These are phyloP conservation scores for Cnidoscolus chayamansa DNA, from an alignment of 441 rosid genomes.

Conservation along the genomic window DNA sequence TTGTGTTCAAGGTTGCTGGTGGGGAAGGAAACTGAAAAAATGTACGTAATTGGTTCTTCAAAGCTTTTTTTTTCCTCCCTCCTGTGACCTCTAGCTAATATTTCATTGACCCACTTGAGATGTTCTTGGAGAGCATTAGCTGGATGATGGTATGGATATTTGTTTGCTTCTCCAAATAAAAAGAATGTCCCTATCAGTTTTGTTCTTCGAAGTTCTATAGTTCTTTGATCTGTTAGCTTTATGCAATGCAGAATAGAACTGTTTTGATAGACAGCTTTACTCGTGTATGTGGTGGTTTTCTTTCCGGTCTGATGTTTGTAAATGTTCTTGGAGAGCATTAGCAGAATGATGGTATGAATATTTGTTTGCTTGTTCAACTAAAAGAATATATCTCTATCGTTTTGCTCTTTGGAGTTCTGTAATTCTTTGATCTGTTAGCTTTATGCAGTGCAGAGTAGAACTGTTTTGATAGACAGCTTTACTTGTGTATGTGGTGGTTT, in stretches of 20 bases:
- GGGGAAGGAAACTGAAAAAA: not conserved
- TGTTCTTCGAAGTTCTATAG: not conserved
- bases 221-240: not conserved
- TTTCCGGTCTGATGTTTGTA: slow-evolving; percentile 6
- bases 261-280: slow-evolving; percentile 1
- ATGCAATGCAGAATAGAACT: slow-evolving; percentile 4
- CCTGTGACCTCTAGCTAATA: not conserved
- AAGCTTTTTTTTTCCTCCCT: not conserved
- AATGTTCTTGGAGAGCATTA: not conserved
- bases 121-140: not conserved
- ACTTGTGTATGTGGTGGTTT: slow-evolving; percentile 8
- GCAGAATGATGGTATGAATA: slow-evolving; percentile 6
- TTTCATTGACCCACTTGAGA: not conserved
- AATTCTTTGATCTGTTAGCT: not conserved
- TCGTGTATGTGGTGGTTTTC: slow-evolving; percentile 9
- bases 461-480: slow-evolving; percentile 1
- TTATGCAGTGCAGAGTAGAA: slow-evolving; percentile 9
- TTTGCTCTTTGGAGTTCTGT: not conserved
- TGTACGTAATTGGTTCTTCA: not conserved
- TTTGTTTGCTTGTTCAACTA: slow-evolving; percentile 22
- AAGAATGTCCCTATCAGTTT: not conserved
- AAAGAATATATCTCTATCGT: not conserved
- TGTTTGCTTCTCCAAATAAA: slow-evolving; percentile 23
- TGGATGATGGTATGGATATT: slow-evolving; percentile 1
- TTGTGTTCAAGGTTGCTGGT: not conserved